Base-by-base conservation (phyloP, 768 basidiomycete genomes). In the Tylopilus felleus region DNA sequence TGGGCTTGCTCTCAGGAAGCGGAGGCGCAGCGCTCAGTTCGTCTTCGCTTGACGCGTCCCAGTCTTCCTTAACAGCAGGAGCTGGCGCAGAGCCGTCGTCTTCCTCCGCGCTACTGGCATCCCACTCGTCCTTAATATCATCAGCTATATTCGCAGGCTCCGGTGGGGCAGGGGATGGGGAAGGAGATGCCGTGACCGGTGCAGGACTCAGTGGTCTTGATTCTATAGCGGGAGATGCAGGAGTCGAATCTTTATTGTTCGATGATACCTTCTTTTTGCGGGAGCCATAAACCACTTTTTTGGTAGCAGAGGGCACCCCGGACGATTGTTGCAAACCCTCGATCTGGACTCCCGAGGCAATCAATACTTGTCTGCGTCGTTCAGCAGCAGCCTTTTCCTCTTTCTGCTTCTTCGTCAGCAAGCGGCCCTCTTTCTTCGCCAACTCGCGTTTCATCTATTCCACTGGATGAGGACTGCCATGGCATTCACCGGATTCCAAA, bases 391-490 rank as follows among this genome's bases (percentile, higher is more conserved):
- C 90, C 61, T 81, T 86, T 69, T 98, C 95, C 65, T 92, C 89
- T 71, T 93, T 96, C 70, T 98, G 95, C 73, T 95, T 97, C 71
- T 96, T 94, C n/a, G 96, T 98, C 47, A 98, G 79, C 23, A 96
- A 75, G 43, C 89, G 83, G 22, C 97, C 97, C 73, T 98, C 95
- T 69, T 94, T 96, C 80, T 90, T 93, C 14, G 90, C 86, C 48
- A 88, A 68, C 62, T 97, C 95, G 48, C 84, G 85, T 72, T 96
- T 97, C 42, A 83, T 87, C 93, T 95, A 65, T 49, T 46, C 47
- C 42, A 43, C 27, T n/a, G 10, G 39, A 31, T 49, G 36, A 55
- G 49, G 39, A 27, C 9, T 46, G 43, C 14, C 51, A 50, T 28
- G 52, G 50, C 28, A 47, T 43, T 10, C 5, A 49, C 22, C 29